Percentiles rank a stretch among this genome's conserved stretches.
Evolutionary conservation across 2,329 filamentous ascomycete species (phyloP).

Genomic region (Dendryphion nanum): DNA sequence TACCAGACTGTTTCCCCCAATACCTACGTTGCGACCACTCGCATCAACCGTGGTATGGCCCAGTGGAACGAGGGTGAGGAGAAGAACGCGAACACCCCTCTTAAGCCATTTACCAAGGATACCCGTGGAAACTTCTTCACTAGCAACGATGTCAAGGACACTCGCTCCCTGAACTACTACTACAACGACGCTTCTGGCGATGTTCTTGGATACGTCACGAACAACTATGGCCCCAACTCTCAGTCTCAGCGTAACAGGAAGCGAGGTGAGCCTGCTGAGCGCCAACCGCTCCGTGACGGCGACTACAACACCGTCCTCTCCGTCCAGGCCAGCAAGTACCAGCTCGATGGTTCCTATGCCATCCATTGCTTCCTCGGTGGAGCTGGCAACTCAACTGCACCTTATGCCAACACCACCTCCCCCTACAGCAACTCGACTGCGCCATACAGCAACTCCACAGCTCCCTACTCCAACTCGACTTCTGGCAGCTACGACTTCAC

Average conservation of each 20-base stretch:
- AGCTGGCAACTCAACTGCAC: conserved; percentile 17
- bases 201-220: conserved; percentile 26
- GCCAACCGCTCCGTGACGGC: conserved; percentile 31
- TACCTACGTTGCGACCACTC: conserved; percentile 59
- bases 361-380: conserved; percentile 38
- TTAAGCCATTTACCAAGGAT: conserved; percentile 37
- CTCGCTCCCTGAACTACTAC: conserved; percentile 43
- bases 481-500: conserved; percentile 24
- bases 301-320: conserved; percentile 36
- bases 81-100: conserved; percentile 54
- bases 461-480: conserved; percentile 18
- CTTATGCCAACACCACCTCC: conserved; percentile 17
- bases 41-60: conserved; percentile 28
- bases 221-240: conserved; percentile 43
- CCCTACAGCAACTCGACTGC: conserved; percentile 15
- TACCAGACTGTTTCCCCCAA: conserved; percentile 74
- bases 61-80: conserved; percentile 43
- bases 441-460: conserved; percentile 15
- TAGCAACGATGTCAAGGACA: conserved; percentile 29
- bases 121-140: conserved; percentile 47
- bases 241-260: conserved; percentile 17
- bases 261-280: conserved; percentile 26
- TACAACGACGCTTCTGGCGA: conserved; percentile 33
- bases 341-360: conserved; percentile 35
- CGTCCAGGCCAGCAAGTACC: conserved; percentile 34